Evolutionary conservation across 2,329 filamentous ascomycete species (phyloP).

Genomic region (Phaeosphaeriaceae sp.): DNA sequence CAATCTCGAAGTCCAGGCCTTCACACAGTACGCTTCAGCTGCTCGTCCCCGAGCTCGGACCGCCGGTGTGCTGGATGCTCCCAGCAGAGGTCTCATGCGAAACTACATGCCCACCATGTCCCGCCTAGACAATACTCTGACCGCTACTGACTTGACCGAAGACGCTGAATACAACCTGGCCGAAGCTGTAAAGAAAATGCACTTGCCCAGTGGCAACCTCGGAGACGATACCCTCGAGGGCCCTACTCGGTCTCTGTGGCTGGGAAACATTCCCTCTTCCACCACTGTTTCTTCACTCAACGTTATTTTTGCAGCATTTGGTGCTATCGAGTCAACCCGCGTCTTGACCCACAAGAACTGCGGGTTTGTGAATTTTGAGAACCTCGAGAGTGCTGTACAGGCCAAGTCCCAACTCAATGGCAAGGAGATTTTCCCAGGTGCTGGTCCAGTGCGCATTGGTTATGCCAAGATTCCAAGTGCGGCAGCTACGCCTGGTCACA

Average conservation of each 20-base stretch:
- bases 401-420: conserved; percentile 89
- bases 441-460: conserved; percentile 92
- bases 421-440: conserved; percentile 97
- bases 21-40: conserved; percentile 81
- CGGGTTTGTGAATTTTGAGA: conserved; percentile 97
- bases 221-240: conserved; percentile 85
- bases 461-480: conserved; percentile 95
- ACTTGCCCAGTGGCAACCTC: conserved; percentile 64
- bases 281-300: conserved; percentile 94
- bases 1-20: conserved; percentile 91
- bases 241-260: conserved; percentile 92
- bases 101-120: conserved; percentile 72
- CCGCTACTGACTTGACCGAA: conserved; percentile 76
- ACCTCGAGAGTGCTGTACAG: conserved; percentile 85
- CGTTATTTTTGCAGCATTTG: conserved; percentile 94
- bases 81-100: conserved; percentile 67
- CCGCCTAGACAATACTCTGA: conserved; percentile 70
- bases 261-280: conserved; percentile 95
- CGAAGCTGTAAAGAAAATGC: conserved; percentile 80
- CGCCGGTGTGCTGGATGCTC: conserved; percentile 87
- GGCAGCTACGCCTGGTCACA: conserved; percentile 85
- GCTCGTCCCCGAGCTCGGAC: conserved; percentile 89
- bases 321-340: conserved; percentile 86
- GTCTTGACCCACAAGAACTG: conserved; percentile 99
- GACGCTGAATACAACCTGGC: conserved; percentile 81